A percentile compares a stretch with the other conserved stretches of the same genome.
Evolutionary conservation across 495 filamentous ascomycete genomes (phyloP).

Genomic region (Annulohypoxylon nitens): DNA sequence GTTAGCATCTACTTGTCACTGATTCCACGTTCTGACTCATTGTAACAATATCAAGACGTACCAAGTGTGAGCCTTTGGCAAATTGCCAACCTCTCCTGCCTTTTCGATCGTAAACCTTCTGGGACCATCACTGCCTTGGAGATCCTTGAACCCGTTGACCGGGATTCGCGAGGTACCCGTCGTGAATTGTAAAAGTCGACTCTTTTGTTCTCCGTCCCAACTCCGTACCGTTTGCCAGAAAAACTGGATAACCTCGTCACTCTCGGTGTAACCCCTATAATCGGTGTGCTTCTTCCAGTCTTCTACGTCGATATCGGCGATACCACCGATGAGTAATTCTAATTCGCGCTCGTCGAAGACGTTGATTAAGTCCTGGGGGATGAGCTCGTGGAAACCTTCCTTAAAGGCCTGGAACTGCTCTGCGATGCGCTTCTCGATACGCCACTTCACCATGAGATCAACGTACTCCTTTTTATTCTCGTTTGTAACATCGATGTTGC

Average conservation of each 20-base stretch:
- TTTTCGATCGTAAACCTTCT: conserved; percentile 98
- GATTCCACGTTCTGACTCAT: conserved; percentile 1
- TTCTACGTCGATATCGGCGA: conserved; percentile 98
- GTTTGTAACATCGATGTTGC: conserved; percentile 95
- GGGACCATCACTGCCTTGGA: conserved; percentile 97
- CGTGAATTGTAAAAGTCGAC: conserved; percentile 93
- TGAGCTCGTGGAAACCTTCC: conserved; percentile 96
- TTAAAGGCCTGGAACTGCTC: conserved; percentile 99
- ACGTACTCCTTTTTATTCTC: conserved; percentile 96
- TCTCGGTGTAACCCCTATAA: conserved; percentile 98
- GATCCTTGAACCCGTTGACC: conserved; percentile 99
- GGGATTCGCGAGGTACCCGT: conserved; percentile 98
- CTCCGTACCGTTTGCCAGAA: conserved; percentile 98
- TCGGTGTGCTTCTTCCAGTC: conserved; percentile 99
- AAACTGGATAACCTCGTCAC: conserved; percentile 94
- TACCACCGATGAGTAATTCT: conserved; percentile 96
- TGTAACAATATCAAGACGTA: conserved; percentile 61
- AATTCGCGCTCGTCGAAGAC: conserved; percentile 99
- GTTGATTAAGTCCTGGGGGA: conserved; percentile 95
- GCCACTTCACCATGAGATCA: conserved; percentile 98
- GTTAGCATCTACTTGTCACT: conserved; percentile 50
- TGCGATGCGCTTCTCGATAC: conserved; percentile 97
- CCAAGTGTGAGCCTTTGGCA: conserved; percentile 99
- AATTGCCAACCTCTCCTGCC: conserved; percentile 85
- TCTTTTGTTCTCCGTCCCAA: conserved; percentile 99